Evolutionary conservation across 2,329 filamentous ascomycete species (phyloP), one percentile per base, ranked within the genome.

Genomic region (Fusarium pseudoanthophilum): DNA sequence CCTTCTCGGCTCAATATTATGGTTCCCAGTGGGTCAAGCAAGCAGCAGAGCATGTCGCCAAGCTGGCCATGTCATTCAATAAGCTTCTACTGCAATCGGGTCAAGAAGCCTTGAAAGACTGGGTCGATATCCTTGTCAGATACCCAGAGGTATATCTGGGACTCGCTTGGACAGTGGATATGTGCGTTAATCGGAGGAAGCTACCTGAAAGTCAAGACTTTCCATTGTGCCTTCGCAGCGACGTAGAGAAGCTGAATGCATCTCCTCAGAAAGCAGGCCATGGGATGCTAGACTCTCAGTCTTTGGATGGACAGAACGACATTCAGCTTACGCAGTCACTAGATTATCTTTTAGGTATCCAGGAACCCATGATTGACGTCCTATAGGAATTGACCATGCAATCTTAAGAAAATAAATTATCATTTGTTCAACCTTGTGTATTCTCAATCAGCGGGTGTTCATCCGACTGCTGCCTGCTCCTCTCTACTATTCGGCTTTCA

Each of bases 371-470:
- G 11, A 34, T 36, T 5, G 48, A 10, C 7, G 30, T 52, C 16
- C 2, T 24, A 5, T 51, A 34, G 11, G 21, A 14, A 15, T 11
- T 13, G 0, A 6, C 1, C 0, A 10, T 10, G 5, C 3, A 20
- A 4, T 26, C 7, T 15, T 21, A 10, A 10, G 4, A 4, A 4
- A 18, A 21, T 28, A 0, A 8, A n/a, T 2, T 7, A 30, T 18
- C 3, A 13, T 4, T 4, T 2, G 3, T 30, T 8, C 2, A 15
- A 24, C 4, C 15, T 24, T 34, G 2, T 51, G 6, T 6, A 11
- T 11, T 24, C 16, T 34, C 16, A 18, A 5, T 11, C 4, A 3
- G 0, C 16, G 18, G 6, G 1, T 16, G 5, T n/a, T 11, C 2
- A 26, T n/a, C 15, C 0, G 2, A 6, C 14, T 28, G 11, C n/a